phyloP scores from a whole-genome alignment of 1,284 basidiomycete genomes.

The Puccinia coronata region DNA sequence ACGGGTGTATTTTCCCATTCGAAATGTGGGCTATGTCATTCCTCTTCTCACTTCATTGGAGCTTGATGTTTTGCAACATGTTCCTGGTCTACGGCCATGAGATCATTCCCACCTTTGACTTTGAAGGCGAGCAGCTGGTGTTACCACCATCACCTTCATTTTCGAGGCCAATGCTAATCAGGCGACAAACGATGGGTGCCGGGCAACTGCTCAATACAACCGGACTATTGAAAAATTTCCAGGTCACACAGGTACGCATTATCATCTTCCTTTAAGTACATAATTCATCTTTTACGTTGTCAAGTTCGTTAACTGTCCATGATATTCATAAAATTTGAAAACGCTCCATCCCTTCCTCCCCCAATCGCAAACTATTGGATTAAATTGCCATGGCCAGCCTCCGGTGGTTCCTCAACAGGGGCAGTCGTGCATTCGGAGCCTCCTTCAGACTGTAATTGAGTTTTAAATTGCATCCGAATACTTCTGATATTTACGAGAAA shows the following conservation, averaged over 20 bases:
- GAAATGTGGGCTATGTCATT: neutral
- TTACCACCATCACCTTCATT: neutral
- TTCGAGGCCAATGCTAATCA: neutral
- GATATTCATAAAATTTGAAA: neutral
- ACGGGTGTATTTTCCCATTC: neutral
- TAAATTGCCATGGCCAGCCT: slow-evolving; percentile 13
- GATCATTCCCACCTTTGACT: neutral
- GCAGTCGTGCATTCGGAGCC: slow-evolving; percentile 25
- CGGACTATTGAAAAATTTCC: slow-evolving; percentile 15
- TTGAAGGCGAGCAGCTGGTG: slow-evolving; percentile 2
- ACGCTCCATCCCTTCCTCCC: neutral
- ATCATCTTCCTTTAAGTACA: too few species aligned
- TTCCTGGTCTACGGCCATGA: neutral
- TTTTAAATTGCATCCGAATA: neutral
- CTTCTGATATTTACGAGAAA: neutral
- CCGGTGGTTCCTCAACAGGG: slow-evolving; percentile 33
- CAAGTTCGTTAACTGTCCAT: neutral
- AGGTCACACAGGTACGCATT: slow-evolving; percentile 25
- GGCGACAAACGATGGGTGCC: slow-evolving; percentile 5
- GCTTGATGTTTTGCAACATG: neutral
- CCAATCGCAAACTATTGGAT: neutral
- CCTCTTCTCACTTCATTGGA: neutral
- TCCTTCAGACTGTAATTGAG: slow-evolving; percentile 23
- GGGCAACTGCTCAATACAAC: neutral
- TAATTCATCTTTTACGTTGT: too few species aligned